These are phyloP conservation scores for Xylaria palmicola DNA, from an alignment of 495 filamentous ascomycete species.

Conservation along the genomic window DNA sequence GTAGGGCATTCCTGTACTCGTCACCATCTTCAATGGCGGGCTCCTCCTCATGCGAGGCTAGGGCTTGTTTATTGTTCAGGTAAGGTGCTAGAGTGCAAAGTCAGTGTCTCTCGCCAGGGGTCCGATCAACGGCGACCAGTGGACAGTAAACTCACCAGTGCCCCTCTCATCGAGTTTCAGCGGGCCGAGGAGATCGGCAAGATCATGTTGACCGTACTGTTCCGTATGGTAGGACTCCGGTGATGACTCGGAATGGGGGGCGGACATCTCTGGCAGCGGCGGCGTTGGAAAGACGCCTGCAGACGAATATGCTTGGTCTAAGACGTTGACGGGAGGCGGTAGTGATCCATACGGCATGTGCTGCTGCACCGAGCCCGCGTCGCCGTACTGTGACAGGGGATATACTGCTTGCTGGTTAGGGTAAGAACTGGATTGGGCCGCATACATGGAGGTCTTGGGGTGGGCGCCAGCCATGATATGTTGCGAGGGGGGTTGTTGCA, in stretches of 20 bases:
- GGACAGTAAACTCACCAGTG: constrained; percentile 62
- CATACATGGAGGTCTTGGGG: constrained; percentile 40
- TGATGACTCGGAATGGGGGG: constrained; percentile 40
- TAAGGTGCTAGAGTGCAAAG: constrained; percentile 66
- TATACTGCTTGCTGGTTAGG: constrained; percentile 44
- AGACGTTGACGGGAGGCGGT: constrained; percentile 42
- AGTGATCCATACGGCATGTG: constrained; percentile 51
- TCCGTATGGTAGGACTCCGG: constrained; percentile 59
- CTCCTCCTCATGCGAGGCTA: constrained; percentile 60
- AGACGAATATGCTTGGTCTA: constrained; percentile 51
- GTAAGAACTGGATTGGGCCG: constrained; percentile 36
- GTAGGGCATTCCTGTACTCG: constrained; percentile 61
- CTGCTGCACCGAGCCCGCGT: constrained; percentile 42
- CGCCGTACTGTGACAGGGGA: constrained; percentile 43
- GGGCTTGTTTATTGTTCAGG: constrained; percentile 65
- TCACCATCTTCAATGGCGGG: constrained; percentile 75
- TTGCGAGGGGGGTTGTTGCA: constrained; percentile 41
- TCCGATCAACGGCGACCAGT: neutral
- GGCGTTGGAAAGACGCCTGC: constrained; percentile 53
- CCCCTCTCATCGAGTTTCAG: constrained; percentile 85
- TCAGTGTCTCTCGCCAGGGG: constrained; percentile 21
- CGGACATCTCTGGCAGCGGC: constrained; percentile 50
- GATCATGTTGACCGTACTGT: constrained; percentile 65
- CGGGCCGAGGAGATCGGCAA: constrained; percentile 80
- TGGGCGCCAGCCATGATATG: constrained; percentile 30